phyloP scores from a whole-genome alignment of 441 rosid genomes.

The Brassica hybrid region DNA sequence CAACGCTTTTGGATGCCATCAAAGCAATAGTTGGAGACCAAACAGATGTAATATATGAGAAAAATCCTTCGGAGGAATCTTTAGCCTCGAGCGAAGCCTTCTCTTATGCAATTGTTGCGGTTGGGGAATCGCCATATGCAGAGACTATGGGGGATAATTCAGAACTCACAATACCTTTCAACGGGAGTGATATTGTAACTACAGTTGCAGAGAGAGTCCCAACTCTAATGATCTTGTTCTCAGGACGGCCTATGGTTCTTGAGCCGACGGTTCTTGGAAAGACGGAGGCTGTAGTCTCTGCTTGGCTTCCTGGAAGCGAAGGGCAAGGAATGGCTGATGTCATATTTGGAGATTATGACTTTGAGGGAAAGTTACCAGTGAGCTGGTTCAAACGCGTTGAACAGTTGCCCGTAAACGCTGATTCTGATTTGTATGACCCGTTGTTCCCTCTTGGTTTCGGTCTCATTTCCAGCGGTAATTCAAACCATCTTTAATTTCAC shows the following conservation, averaged over 20 bases:
- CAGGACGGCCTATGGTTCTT: slow-evolving; percentile 79
- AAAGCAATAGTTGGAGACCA: slow-evolving; percentile 60
- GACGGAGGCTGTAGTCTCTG: slow-evolving; percentile 67
- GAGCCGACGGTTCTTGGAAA: slow-evolving; percentile 59
- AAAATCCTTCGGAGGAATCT: slow-evolving; percentile 59
- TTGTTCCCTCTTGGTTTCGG: slow-evolving; percentile 81
- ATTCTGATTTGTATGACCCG: slow-evolving; percentile 61
- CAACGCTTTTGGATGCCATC: slow-evolving; percentile 84
- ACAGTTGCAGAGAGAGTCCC: slow-evolving; percentile 67
- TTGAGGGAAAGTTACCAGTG: slow-evolving; percentile 70
- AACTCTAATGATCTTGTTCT: slow-evolving; percentile 62
- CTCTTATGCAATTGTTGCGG: slow-evolving; percentile 75
- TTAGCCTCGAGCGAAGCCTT: slow-evolving; percentile 52
- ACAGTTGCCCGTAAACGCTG: slow-evolving; percentile 60
- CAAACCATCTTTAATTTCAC: slow-evolving; percentile 15
- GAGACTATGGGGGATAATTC: slow-evolving; percentile 64
- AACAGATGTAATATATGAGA: slow-evolving; percentile 71
- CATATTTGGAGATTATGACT: slow-evolving; percentile 71
- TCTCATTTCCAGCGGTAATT: slow-evolving; percentile 24
- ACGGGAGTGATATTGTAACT: slow-evolving; percentile 58
- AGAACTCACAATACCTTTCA: slow-evolving; percentile 63
- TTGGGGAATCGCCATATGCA: slow-evolving; percentile 86
- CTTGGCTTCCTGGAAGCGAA: slow-evolving; percentile 96
- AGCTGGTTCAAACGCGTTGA: slow-evolving; percentile 70
- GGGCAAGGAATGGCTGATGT: slow-evolving; percentile 77